Base-by-base conservation (phyloP, 345 rosid species). In the Hypericum perforatum region DNA sequence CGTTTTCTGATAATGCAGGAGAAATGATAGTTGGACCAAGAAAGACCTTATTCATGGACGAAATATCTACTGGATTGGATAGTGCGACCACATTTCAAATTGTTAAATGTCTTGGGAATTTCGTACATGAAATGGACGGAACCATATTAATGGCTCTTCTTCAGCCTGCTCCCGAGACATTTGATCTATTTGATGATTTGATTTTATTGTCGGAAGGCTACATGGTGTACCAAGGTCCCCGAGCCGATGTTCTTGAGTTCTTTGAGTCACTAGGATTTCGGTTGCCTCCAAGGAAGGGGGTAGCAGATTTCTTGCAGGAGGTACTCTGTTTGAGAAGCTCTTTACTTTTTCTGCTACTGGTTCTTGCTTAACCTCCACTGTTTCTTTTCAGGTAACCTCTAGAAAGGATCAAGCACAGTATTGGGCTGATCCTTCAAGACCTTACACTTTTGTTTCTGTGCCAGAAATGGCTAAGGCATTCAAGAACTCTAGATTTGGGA, bases 291-390 rank as follows among this genome's bases (percentile, higher is more conserved):
- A 76, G 95, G 39, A 90, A 90, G 70, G 91, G 94, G 7, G 70
- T 91, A 49, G 92, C 98, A 16, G 98, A 91, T 84, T 91, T 91
- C 69, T 94, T 91, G 65, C 98, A 86, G 66, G 98, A 91, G 92
- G 98, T 86, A 74, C 57, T 37, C 14, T 60, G 41, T 57, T 45
- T 12, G 46, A 48, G 48, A 48, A 36, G n/a, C 53, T 59, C 56
- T 44, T 7, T 37, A 12, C 14, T 62, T 64, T 37, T 40, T 62
- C 38, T 59, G 58, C 48, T 37, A 47, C 16, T 38, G 40, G 15
- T 39, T 41, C 52, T 57, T 29, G 11, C 50, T 57, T 63, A 54
- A 54, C 52, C 16, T 58, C 8, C 32, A 22, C 4, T 22, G 13
- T 29, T 7, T 45, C 9, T 55, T 63, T 38, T 58, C 75, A 90